A percentile compares a stretch with the other conserved stretches of the same genome.
Evolutionary conservation across 2,329 filamentous ascomycete species (phyloP).

Genomic region (Fusarium kyushuense): DNA sequence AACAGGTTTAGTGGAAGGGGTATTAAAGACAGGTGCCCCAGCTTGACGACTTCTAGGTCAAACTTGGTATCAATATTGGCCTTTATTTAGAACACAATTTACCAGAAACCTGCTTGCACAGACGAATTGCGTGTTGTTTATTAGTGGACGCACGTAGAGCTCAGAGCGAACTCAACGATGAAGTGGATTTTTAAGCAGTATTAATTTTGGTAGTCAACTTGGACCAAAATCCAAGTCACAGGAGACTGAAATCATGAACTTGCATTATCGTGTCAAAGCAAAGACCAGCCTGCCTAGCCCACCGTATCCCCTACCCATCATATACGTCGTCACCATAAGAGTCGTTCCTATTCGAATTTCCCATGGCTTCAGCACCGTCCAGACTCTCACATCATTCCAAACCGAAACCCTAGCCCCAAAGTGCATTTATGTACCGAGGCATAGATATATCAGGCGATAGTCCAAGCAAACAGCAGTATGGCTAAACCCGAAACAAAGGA

Average conservation of each 20-base stretch:
- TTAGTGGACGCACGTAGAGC: background rate
- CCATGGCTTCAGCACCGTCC: slow-evolving; percentile 8
- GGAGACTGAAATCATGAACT: slow-evolving; percentile 37
- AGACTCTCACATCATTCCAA: slow-evolving; percentile 20
- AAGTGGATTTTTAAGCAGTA: background rate
- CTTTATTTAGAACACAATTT: background rate
- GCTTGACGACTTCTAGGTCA: no score
- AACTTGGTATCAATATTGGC: background rate
- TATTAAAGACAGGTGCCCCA: background rate
- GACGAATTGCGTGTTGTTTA: background rate
- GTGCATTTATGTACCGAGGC: slow-evolving; percentile 21
- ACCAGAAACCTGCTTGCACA: background rate
- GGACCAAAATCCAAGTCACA: background rate
- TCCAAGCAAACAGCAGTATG: slow-evolving; percentile 23
- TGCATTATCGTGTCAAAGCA: slow-evolving; percentile 37
- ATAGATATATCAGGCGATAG: slow-evolving; percentile 20
- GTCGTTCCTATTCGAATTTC: slow-evolving; percentile 20
- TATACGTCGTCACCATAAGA: slow-evolving; percentile 30
- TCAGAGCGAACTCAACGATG: background rate
- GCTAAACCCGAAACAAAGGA: slow-evolving; percentile 7
- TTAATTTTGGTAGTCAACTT: background rate
- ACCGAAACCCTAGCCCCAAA: slow-evolving; percentile 10
- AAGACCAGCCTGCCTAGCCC: slow-evolving; percentile 34
- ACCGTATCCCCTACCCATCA: slow-evolving; percentile 18
- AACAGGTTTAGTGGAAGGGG: background rate